These are phyloP conservation scores for Aspergillus sp. DNA, from an alignment of 2,329 filamentous ascomycete genomes.

Conservation along the genomic window DNA sequence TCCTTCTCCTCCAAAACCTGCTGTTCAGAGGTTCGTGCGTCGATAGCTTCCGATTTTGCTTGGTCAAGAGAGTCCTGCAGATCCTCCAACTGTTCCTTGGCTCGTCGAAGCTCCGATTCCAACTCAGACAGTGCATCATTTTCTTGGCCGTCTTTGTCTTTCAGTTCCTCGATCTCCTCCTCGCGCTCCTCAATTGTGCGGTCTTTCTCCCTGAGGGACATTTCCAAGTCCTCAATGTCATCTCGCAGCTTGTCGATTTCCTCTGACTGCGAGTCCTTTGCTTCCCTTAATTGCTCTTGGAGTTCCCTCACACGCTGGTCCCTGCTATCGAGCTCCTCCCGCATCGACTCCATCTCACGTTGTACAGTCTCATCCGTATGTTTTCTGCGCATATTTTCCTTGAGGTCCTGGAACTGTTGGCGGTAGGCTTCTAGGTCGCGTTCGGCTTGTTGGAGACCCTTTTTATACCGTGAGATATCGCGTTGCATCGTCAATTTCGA, in stretches of 20 bases:
- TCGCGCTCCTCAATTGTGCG: constrained; percentile 71
- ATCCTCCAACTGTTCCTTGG: constrained; percentile 45
- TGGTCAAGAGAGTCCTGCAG: constrained; percentile 44
- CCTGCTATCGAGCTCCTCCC: constrained; percentile 51
- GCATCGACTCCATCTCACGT: constrained; percentile 56
- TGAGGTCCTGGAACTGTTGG: constrained; percentile 76
- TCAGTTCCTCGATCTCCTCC: constrained; percentile 70
- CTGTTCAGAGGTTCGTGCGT: constrained; percentile 46
- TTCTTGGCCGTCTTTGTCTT: constrained; percentile 47
- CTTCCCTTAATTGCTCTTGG: constrained; percentile 57
- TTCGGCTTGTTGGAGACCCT: constrained; percentile 78
- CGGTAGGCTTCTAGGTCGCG: constrained; percentile 82
- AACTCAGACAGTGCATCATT: constrained; percentile 46
- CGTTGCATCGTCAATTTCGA: constrained; percentile 85
- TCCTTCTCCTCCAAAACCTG: constrained; percentile 55
- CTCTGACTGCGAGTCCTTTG: constrained; percentile 55
- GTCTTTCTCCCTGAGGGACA: constrained; percentile 73
- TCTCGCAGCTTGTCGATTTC: constrained; percentile 68
- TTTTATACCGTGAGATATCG: constrained; percentile 83
- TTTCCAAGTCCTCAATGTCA: constrained; percentile 73
- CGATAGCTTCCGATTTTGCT: constrained; percentile 35
- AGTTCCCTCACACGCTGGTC: constrained; percentile 44
- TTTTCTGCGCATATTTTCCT: constrained; percentile 76
- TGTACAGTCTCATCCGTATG: constrained; percentile 70
- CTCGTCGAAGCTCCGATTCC: constrained; percentile 50